Evolutionary conservation across 352 stramenopile species (phyloP), one percentile per base, ranked within the genome.

Genomic region (Globisporangium acanthophoron): DNA sequence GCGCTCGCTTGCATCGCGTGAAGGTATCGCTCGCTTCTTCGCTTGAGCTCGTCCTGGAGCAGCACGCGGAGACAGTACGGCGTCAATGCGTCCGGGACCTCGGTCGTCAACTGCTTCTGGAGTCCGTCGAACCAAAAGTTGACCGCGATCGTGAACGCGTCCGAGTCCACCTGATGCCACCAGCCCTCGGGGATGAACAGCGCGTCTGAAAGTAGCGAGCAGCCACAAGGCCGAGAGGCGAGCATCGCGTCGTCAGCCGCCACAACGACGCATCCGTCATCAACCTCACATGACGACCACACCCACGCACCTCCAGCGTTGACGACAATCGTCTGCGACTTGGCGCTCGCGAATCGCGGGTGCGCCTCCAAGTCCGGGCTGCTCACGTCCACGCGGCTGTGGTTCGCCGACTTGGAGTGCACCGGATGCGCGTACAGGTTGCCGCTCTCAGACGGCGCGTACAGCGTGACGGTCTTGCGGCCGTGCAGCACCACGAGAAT

Each of bases 121-220:
- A 87, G 37, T 8, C 83, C 83, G 62, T 88, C 69, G 56, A 85
- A 92, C 85, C 85, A 94, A 54, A 80, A 93, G 63, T 94, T 94
- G 48, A 91, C 58, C 7, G 83, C 85, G 52, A 94, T 84, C 0
- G 82, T 92, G 59, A 76, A 87, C 27, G 74, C 62, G 21, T 86
- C 78, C 33, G 82, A 88, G 56, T 88, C 78, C 13, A 94, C 83
- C 61, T 90, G 81, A 56, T 94, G 85, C 85, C 85, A 94, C 85
- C 85, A 94, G 5, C 85, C 85, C 55, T 94, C 85, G 0, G 85
- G 85, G 27, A 94, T 92, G 47, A 82, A 78, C 5, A 94, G 57
- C 9, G 81, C 83, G 52, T 83, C 85, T 90, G 48, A 51, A 12
- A 35, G 45, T 18, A 51, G 20, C 5, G 24, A 27, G 24, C 24